A percentile compares a stretch with the other conserved stretches of the same genome.
These are phyloP conservation scores for Hyaloscypha bicolor DNA, from an alignment of 495 filamentous ascomycete genomes.

Conservation along the genomic window DNA sequence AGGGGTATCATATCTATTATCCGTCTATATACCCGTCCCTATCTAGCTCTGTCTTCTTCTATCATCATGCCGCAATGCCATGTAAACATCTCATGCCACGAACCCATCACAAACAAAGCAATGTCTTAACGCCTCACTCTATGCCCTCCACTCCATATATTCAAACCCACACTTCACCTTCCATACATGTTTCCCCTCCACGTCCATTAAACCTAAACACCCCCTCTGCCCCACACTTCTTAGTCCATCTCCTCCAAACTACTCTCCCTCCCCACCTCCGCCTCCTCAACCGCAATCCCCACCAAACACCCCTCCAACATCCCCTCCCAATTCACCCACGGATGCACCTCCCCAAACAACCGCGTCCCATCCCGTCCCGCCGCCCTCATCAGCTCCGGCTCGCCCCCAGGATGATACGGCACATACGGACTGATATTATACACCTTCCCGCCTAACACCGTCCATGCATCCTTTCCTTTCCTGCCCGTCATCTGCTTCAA, in stretches of 20 bases:
- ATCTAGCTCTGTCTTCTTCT: constrained; percentile 8
- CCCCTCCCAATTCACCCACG: constrained; percentile 97
- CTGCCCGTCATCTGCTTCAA: constrained; percentile 75
- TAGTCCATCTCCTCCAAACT: constrained; percentile 73
- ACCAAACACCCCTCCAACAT: constrained; percentile 87
- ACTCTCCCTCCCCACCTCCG: constrained; percentile 46
- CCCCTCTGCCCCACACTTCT: neutral
- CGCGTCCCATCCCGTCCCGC: constrained; percentile 78
- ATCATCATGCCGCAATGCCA: neutral
- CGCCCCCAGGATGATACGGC: constrained; percentile 90
- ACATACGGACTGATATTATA: constrained; percentile 93
- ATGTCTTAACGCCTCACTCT: constrained; percentile 19
- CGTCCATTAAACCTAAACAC: neutral
- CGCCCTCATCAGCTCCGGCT: constrained; percentile 77
- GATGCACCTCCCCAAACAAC: constrained; percentile 90
- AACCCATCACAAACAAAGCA: neutral
- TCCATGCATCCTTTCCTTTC: constrained; percentile 86
- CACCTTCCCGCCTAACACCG: constrained; percentile 78
- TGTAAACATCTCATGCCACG: neutral
- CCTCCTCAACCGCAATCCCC: constrained; percentile 82
- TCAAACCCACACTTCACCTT: neutral
- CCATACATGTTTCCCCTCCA: neutral
- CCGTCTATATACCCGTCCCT: constrained; percentile 13
- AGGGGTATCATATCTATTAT: constrained; percentile 31
- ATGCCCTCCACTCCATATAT: constrained; percentile 1